Percentiles rank a stretch among this genome's conserved stretches.
Conservation (phyloP, 805 yeast genomes). For the Jamesozyma rosinii region DNA sequence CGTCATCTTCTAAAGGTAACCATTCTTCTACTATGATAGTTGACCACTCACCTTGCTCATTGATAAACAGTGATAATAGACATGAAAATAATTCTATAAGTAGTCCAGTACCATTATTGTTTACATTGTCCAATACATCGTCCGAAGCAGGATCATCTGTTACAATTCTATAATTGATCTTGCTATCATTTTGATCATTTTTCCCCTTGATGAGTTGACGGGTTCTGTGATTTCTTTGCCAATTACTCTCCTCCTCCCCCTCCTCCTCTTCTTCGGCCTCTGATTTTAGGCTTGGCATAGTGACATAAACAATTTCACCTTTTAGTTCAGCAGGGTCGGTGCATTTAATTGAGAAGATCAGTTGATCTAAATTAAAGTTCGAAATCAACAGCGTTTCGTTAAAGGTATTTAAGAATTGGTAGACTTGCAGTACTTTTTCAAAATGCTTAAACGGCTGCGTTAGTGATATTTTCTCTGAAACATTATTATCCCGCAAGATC, state of each 20-base stretch:
- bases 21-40: constrained; percentile 26
- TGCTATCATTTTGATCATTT: constrained; percentile 3
- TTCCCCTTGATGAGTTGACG: constrained; percentile 12
- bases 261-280: neutral
- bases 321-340: constrained; percentile 22
- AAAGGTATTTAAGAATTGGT: constrained; percentile 28
- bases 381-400: constrained; percentile 18
- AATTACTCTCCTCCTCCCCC: constrained; percentile 13
- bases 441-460: constrained; percentile 10
- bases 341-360: constrained; percentile 24
- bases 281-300: neutral
- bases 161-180: constrained; percentile 11
- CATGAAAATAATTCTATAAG: constrained; percentile 25
- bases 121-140: constrained; percentile 19
- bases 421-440: constrained; percentile 21
- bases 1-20: constrained; percentile 9
- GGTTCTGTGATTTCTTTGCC: constrained; percentile 17
- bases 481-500: neutral
- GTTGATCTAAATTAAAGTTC: constrained; percentile 24
- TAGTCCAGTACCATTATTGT: constrained; percentile 20
- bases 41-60: constrained; percentile 29
- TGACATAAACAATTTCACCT: constrained; percentile 21
- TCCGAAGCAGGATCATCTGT: constrained; percentile 20
- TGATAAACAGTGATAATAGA: constrained; percentile 25
- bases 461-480: neutral